Percentiles rank a stretch among this genome's conserved stretches.
phyloP scores from a whole-genome alignment of 2,329 filamentous ascomycete species.

The Neopestalotiopsis sp. region DNA sequence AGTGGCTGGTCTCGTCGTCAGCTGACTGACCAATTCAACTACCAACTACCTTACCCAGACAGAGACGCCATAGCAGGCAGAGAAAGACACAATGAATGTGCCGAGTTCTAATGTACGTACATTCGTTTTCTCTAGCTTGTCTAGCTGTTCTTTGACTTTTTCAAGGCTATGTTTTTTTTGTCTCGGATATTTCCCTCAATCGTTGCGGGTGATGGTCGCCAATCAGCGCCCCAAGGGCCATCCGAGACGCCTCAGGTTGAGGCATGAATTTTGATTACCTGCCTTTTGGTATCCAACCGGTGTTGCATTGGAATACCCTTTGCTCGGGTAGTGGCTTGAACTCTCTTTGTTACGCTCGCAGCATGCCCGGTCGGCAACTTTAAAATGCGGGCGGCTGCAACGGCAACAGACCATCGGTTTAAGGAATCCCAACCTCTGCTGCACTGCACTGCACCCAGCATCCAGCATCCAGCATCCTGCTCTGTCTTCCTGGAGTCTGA shows the following conservation, averaged over 20 bases:
- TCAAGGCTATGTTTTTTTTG: not conserved
- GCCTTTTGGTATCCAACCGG: not conserved
- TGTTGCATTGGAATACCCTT: not conserved
- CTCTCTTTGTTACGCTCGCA: constrained; percentile 5
- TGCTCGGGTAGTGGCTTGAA: constrained; percentile 13
- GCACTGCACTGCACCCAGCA: not conserved
- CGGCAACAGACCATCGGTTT: constrained; percentile 8
- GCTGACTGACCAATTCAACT: not conserved
- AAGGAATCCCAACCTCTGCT: not conserved
- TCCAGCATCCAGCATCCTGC: too few species aligned
- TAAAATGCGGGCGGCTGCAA: constrained; percentile 15
- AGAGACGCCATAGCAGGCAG: not conserved
- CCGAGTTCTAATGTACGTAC: not conserved
- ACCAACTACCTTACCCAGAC: not conserved
- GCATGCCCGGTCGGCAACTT: constrained; percentile 9
- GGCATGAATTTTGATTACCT: not conserved
- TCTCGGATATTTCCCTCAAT: not conserved
- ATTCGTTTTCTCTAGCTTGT: not conserved
- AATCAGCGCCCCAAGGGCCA: not conserved
- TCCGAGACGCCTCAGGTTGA: constrained; percentile 6
- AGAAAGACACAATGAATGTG: not conserved
- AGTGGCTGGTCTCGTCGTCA: not conserved
- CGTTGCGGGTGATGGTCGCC: not conserved
- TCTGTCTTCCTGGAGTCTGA: too few species aligned
- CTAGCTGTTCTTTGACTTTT: constrained; percentile 1